Base-by-base conservation (phyloP, 495 filamentous ascomycete genomes). In the Aspergillus heteromorphus region DNA sequence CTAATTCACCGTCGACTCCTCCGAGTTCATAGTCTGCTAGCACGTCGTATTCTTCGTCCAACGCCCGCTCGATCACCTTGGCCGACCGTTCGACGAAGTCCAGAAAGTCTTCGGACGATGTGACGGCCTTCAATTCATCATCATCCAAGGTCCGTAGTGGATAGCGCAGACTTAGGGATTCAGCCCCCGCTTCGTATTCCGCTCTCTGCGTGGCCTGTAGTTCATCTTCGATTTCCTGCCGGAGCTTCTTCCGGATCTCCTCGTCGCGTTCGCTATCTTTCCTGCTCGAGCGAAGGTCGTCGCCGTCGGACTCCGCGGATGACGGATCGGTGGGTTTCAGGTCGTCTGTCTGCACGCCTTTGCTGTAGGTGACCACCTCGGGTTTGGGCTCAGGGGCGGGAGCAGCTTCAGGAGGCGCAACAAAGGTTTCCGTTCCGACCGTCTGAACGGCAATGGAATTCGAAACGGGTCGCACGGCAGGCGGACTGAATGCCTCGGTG, bases 1-100 rank as follows among this genome's bases (percentile, higher is more conserved):
- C 88, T 54, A 92, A 82, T 25, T 87, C 74, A 4, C 83, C 85
- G 50, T 82, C 78, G 1, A 74, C 58, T 9, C 83, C 83, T 48
- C 87, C 86, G 2, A 95, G 75, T 41, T 89, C 87, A 72, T 99
- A 99, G 69, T 97, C 91, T 43, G 91, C 91, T 34, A 99, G 72
- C 41, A 99, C 87, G 68, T 99, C 92, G 68, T 97, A 99, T 48
- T 87, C 85, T 59, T 95, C 84, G 63, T 97, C 92, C 52, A 99
- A 71, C 2, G 95, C 92, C 60, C 92, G 86, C 74, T 99, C 95
- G 61, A 97, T 92, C 43, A 99, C 91, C 75, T 97, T 99, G 41
- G 88, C 92, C 25, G 92, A 97, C 57, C 87, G 81, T 61, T 97
- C 95, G 17, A 99, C 85, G 64, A 99, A 99, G 61, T 95, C 89